Percentiles rank a stretch among this genome's conserved stretches.
phyloP scores from a whole-genome alignment of 2,329 filamentous ascomycete genomes.

The Exophiala bonariae region DNA sequence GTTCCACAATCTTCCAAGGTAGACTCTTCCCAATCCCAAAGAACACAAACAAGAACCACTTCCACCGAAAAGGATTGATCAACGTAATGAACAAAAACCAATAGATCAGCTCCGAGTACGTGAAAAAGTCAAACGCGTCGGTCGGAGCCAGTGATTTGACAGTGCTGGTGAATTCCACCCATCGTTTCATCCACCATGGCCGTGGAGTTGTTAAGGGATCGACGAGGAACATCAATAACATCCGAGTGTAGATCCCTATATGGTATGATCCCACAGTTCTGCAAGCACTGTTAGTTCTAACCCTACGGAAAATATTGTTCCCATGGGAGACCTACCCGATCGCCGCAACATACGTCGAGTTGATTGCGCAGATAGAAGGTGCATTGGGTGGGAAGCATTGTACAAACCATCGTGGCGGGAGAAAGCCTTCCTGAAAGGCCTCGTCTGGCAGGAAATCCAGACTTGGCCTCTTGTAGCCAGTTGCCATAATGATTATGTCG shows the following conservation, averaged over 20 bases:
- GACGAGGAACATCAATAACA: conserved; percentile 81
- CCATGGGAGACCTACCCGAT: conserved; percentile 55
- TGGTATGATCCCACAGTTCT: conserved; percentile 79
- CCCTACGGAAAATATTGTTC: too few species aligned
- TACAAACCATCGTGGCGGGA: conserved; percentile 83
- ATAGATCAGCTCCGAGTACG: conserved; percentile 79
- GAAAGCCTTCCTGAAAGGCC: conserved; percentile 71
- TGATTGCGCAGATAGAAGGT: conserved; percentile 74
- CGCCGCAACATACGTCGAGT: conserved; percentile 78
- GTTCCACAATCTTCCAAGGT: conserved; percentile 65
- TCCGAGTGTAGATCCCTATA: conserved; percentile 84
- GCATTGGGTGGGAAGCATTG: conserved; percentile 79
- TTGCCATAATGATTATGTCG: conserved; percentile 80
- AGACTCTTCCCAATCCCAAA: conserved; percentile 69
- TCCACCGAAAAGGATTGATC: conserved; percentile 86
- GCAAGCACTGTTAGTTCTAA: conserved; percentile 5
- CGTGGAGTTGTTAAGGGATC: conserved; percentile 74
- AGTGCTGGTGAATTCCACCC: conserved; percentile 79
- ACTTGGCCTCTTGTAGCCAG: conserved; percentile 73
- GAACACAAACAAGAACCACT: conserved; percentile 83
- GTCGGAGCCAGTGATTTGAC: conserved; percentile 71
- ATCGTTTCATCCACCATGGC: conserved; percentile 74
- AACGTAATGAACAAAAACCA: conserved; percentile 80
- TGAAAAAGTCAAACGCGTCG: conserved; percentile 84
- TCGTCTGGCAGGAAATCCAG: conserved; percentile 73